phyloP scores from a whole-genome alignment of 352 stramenopile genomes.

The Phytophthora litchii region DNA sequence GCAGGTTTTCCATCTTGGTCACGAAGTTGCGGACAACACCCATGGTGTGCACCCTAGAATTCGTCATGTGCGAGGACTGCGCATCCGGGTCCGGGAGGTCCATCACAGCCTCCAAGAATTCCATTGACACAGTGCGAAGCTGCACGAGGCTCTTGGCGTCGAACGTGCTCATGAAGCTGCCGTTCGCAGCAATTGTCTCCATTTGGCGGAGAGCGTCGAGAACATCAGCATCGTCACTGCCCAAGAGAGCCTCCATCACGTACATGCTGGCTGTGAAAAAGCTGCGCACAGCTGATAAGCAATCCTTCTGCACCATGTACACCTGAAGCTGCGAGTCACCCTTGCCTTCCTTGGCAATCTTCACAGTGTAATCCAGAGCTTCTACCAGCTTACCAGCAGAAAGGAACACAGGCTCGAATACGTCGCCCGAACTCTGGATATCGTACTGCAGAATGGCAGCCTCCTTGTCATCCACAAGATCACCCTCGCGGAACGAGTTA shows the following conservation, averaged over 20 bases:
- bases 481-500: constrained; percentile 77
- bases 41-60: constrained; percentile 72
- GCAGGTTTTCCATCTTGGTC: constrained; percentile 71
- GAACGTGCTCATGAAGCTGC: constrained; percentile 74
- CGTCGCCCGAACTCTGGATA: constrained; percentile 70
- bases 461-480: constrained; percentile 79
- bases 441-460: constrained; percentile 76
- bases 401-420: constrained; percentile 83
- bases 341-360: constrained; percentile 67
- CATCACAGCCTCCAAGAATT: constrained; percentile 78
- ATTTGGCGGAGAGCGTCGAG: constrained; percentile 69
- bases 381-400: constrained; percentile 75
- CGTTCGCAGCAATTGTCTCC: constrained; percentile 60
- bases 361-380: constrained; percentile 65
- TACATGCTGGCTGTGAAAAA: constrained; percentile 82
- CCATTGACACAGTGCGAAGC: constrained; percentile 61
- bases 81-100: constrained; percentile 69
- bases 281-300: constrained; percentile 67
- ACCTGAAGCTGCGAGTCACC: constrained; percentile 69
- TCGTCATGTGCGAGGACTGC: constrained; percentile 53
- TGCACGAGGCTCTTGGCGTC: constrained; percentile 57
- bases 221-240: constrained; percentile 68
- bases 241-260: constrained; percentile 69
- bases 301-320: constrained; percentile 76
- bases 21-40: constrained; percentile 78